These are phyloP conservation scores for Linaria vulgaris DNA, from an alignment of 257 asterid genomes.

Conservation along the genomic window DNA sequence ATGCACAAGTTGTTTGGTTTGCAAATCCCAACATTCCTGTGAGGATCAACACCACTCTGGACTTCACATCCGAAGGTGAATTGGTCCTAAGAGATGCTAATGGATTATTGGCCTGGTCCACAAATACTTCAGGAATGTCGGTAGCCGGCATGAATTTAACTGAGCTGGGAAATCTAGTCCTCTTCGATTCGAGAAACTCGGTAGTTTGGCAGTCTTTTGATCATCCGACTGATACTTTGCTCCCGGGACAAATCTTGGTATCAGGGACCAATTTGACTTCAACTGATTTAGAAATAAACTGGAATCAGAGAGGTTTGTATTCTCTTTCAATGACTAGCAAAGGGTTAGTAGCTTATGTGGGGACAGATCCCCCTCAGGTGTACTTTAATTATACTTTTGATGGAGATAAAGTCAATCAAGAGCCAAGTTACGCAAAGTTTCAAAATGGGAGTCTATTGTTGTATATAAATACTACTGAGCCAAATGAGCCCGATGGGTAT, in stretches of 20 bases:
- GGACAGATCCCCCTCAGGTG: conserved; percentile 32
- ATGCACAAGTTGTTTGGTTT: conserved; percentile 43
- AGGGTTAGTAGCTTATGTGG: conserved; percentile 29
- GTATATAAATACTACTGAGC: conserved; percentile 29
- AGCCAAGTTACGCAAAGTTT: conserved; percentile 34
- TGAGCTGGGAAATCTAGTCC: conserved; percentile 35
- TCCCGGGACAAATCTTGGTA: too few species aligned
- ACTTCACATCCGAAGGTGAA: conserved; percentile 28
- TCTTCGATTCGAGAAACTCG: conserved; percentile 19
- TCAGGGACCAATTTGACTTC: conserved; percentile 38
- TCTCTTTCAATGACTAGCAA: conserved; percentile 20
- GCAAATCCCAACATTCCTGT: conserved; percentile 34
- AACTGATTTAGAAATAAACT: conserved; percentile 33
- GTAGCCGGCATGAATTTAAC: conserved; percentile 32
- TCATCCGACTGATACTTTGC: conserved; percentile 33
- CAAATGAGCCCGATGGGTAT: neutral
- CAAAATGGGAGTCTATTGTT: conserved; percentile 44
- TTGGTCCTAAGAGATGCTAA: conserved; percentile 31
- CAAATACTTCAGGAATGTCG: conserved; percentile 25
- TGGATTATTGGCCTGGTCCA: conserved; percentile 35
- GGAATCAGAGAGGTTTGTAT: conserved; percentile 29
- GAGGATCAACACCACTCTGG: conserved; percentile 29
- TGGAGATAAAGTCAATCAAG: conserved; percentile 12
- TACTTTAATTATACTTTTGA: neutral
- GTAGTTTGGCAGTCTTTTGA: conserved; percentile 40